These are phyloP conservation scores for Brassica rapa DNA, from an alignment of 345 rosid species.

Conservation along the genomic window DNA sequence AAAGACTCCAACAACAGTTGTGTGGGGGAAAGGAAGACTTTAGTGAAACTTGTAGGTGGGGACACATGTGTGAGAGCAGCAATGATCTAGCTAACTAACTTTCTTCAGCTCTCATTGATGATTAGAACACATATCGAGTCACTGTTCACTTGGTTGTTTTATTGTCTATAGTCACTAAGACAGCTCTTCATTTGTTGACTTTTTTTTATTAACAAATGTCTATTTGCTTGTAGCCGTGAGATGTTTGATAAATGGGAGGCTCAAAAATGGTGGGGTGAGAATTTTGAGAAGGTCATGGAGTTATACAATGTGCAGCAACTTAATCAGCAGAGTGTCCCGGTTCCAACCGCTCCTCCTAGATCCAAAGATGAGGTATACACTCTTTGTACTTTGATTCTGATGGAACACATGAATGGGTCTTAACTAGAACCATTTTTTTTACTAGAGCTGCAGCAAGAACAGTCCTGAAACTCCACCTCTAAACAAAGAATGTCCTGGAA, in stretches of 20 bases:
- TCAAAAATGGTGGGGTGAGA: constrained; percentile 97
- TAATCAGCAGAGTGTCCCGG: constrained; percentile 67
- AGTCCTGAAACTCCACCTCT: constrained; percentile 80
- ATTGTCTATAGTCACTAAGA: neutral
- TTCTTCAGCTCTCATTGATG: neutral
- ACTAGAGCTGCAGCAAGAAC: constrained; percentile 61
- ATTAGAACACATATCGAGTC: neutral
- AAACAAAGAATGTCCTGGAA: constrained; percentile 59
- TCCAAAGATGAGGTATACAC: constrained; percentile 68
- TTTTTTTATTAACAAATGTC: neutral
- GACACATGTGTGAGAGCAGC: too few relatives aligned
- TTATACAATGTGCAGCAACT: constrained; percentile 83
- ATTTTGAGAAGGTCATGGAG: constrained; percentile 91
- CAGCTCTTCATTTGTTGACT: neutral
- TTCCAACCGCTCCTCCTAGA: constrained; percentile 53
- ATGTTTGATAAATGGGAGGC: constrained; percentile 97
- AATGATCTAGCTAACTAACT: neutral
- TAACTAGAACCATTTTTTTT: too few relatives aligned
- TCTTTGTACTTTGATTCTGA: neutral
- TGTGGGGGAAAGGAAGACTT: constrained; percentile 14
- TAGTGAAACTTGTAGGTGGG: constrained; percentile 8
- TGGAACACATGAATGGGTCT: too few relatives aligned
- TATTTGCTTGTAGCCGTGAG: constrained; percentile 69
- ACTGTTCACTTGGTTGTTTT: neutral
- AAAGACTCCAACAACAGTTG: constrained; percentile 20